Base-by-base conservation (phyloP, 805 yeast species). In the Teunomyces panamensis region DNA sequence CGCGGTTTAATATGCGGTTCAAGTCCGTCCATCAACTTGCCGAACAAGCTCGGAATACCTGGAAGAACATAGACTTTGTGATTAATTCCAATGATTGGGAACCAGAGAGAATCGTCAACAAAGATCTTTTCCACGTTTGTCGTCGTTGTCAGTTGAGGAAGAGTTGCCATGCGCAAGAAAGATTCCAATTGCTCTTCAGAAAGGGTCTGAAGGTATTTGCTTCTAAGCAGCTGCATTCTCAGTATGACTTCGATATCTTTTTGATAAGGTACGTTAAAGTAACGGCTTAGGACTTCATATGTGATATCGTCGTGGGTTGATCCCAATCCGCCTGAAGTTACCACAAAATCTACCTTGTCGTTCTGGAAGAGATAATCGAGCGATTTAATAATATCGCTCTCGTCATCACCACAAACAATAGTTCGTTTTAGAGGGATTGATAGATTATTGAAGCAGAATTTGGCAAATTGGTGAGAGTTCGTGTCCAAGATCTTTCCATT, bases 281-380 rank as follows among this genome's bases (percentile, higher is more conserved):
- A 85, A 53, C 75, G 77, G 1, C 92, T 88, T n/a, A 89, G 63
- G 1, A 87, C 74, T 45, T 80, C 81, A 63, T 89, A 89, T 0
- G 96, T 89, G 50, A 89, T 85, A 62, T 89, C 97, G 60, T 89
- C 96, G 56, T 89, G 96, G 0, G 96, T 89, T 4, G 96, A 87
- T 0, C 97, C 97, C 49, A 89, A 87, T 1, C 76, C 84, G 29
- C 88, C 86, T 46, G 85, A 76, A 0, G 95, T 87, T 17, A 87
- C 78, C 6, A 87, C 75, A 39, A 87, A 75, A 58, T 86, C 89
- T 55, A 81, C 83, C 39, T 72, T 67, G n/a, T 71, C 63, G 16
- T 67, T 54, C 32, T 63, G 56, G 2, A 61, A 55, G n/a, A 80
- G 69, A 39, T 84, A 65, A 9, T 67, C 57, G 17, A 87, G 64